Evolutionary conservation across 805 yeast genomes (phyloP), one percentile per base, ranked within the genome.

Genomic region (Candida fluviatilis): DNA sequence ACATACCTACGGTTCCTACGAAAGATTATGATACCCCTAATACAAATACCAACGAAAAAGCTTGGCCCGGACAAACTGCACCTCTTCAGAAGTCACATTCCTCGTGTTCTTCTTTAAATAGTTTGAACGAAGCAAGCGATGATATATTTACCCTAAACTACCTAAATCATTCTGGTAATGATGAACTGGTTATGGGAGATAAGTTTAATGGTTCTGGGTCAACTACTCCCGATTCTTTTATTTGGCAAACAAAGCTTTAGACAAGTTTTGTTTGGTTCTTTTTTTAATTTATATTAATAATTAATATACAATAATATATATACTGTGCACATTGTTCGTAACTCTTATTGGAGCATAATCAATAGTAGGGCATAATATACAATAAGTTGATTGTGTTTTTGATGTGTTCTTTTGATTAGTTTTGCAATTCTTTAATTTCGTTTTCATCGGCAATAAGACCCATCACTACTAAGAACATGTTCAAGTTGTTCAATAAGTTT

Each of bases 391-490:
- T 8, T 8, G 26, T 23, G 26, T 8, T 23, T 23, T 23, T 8
- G 8, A 8, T 23, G 12, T 23, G 8, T 8, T 23, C n/a, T 15
- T 7, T 24, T 18, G 5, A 18, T 30, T 30, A 44, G 14, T 29
- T 37, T 43, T 51, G 53, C 8, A 90, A 70, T 64, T 89, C 96
- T 30, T 82, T 77, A 55, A 90, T 90, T 58, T 87, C 96, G 40
- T 80, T 82, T 51, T 87, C 93, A 48, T 86, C 85, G 4, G 97
- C 96, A 42, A 85, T 87, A 47, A 91, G 75, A 5, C 99, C 99
- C 95, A 91, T 89, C 34, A 90, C 97, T 51, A 91, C 93, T 64
- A 91, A 75, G 68, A 89, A 90, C 75, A 91, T 68, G 60, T 91
- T 91, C 75, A 91, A 76, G 56, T 89, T 89, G 47, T 78, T 79